Conservation (phyloP, 176 grass and related monocot species). For the Raddia distichophylla region DNA sequence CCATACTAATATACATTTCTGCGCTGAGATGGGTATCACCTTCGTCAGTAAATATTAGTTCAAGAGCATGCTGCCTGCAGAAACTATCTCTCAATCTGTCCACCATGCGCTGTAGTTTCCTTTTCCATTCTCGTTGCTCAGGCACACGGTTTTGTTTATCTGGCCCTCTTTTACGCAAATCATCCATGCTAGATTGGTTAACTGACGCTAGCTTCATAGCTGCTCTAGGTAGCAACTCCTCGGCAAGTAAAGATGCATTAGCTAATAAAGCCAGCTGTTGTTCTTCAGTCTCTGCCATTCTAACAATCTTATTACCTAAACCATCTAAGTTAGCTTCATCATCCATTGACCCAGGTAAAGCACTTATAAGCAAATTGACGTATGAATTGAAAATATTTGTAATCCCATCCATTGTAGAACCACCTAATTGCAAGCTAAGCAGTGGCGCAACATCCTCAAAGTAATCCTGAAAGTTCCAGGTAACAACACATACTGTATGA, state of each 20-base stretch:
- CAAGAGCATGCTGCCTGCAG: conserved; percentile 91
- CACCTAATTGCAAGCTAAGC: conserved; percentile 86
- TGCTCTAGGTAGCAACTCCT: conserved; percentile 91
- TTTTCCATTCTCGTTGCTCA: conserved; percentile 97
- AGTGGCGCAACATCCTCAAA: conserved; percentile 93
- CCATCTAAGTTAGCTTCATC: conserved; percentile 79
- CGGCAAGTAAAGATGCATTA: conserved; percentile 90
- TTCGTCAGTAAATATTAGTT: conserved; percentile 97
- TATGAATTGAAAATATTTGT: conserved; percentile 85
- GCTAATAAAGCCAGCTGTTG: conserved; percentile 89
- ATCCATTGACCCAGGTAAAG: conserved; percentile 84
- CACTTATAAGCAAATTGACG: conserved; percentile 80
- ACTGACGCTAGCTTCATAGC: conserved; percentile 74
- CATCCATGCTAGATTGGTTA: conserved; percentile 63
- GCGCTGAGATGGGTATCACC: conserved; percentile 79
- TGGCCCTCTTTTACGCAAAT: conserved; percentile 61
- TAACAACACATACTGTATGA: background rate
- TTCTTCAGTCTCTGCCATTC: conserved; percentile 80
- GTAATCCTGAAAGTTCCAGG: conserved; percentile 73
- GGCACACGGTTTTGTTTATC: conserved; percentile 73
- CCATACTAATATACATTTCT: conserved; percentile 92
- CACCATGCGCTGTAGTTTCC: conserved; percentile 78
- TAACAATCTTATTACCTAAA: conserved; percentile 88
- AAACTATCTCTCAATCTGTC: conserved; percentile 85
- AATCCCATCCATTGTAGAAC: conserved; percentile 85